phyloP scores from a whole-genome alignment of 2,329 filamentous ascomycete species.

The Grosmannia huntii region DNA sequence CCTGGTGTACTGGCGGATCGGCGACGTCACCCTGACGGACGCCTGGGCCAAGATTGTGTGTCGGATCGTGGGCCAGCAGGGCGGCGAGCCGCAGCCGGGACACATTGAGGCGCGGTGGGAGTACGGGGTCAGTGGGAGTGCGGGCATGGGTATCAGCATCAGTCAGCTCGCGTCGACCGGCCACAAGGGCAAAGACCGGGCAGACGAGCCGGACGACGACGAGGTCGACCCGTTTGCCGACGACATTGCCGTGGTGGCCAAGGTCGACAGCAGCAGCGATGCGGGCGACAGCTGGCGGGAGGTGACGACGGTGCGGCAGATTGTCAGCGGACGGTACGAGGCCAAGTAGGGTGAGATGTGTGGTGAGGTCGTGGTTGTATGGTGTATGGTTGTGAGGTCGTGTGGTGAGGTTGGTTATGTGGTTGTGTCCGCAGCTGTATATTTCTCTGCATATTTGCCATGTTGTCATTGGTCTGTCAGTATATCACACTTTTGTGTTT shows the following conservation, averaged over 20 bases:
- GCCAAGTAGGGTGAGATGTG: slow-evolving; percentile 26
- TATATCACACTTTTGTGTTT: not conserved
- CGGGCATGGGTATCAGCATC: slow-evolving; percentile 55
- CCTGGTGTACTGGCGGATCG: slow-evolving; percentile 68
- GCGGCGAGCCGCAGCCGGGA: slow-evolving; percentile 39
- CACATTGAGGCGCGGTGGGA: slow-evolving; percentile 55
- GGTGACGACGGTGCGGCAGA: slow-evolving; percentile 51
- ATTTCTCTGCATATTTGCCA: not conserved
- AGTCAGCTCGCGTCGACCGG: slow-evolving; percentile 28
- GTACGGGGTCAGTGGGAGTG: slow-evolving; percentile 34
- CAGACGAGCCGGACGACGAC: slow-evolving; percentile 21
- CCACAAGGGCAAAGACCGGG: slow-evolving; percentile 31
- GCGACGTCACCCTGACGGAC: slow-evolving; percentile 42
- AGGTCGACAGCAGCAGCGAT: not conserved
- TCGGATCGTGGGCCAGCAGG: slow-evolving; percentile 41
- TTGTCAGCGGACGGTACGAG: slow-evolving; percentile 67
- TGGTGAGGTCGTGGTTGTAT: too few relatives aligned
- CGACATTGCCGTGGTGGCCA: slow-evolving; percentile 23
- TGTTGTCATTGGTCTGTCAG: not conserved
- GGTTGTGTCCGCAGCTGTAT: not conserved
- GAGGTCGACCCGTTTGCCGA: slow-evolving; percentile 62
- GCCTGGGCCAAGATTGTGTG: slow-evolving; percentile 70
- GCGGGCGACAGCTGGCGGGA: slow-evolving; percentile 44
- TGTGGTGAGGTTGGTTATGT: too few relatives aligned
- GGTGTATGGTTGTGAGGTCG: too few relatives aligned